Conservation (phyloP, 2,329 filamentous ascomycete species). For the Sclerotinia minor region DNA sequence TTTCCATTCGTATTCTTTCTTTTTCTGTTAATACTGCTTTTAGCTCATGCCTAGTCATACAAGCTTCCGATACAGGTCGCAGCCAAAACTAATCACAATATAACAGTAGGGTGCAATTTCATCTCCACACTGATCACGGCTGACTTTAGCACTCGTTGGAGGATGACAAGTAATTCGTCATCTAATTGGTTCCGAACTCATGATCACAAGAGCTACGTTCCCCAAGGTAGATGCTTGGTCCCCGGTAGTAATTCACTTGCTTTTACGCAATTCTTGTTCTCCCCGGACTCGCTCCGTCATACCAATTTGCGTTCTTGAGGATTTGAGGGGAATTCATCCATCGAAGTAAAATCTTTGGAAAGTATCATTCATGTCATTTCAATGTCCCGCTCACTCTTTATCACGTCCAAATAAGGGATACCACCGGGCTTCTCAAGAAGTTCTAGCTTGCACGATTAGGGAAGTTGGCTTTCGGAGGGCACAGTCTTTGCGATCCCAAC, state of each 20-base stretch:
- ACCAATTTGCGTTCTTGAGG: not conserved
- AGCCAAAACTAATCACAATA: no score
- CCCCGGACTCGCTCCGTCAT: not conserved
- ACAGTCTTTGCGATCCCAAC: slow-evolving; percentile 7
- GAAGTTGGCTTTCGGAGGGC: slow-evolving; percentile 9
- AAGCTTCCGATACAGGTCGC: not conserved
- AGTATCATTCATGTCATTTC: not conserved
- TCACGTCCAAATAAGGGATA: not conserved
- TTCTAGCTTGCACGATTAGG: slow-evolving; percentile 6
- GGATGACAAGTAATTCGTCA: not conserved
- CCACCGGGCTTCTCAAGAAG: not conserved
- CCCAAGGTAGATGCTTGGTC: slow-evolving; percentile 17
- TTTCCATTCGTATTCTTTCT: not conserved
- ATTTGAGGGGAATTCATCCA: not conserved
- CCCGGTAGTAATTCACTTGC: not conserved
- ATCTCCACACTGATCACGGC: slow-evolving; percentile 9
- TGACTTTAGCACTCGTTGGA: not conserved
- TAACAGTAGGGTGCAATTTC: not conserved
- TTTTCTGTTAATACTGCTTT: not conserved
- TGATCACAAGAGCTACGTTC: slow-evolving; percentile 14
- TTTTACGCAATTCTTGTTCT: slow-evolving; percentile 2
- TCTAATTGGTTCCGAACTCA: slow-evolving; percentile 6
- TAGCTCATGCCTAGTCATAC: not conserved
- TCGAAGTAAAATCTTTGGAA: not conserved
- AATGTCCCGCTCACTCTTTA: not conserved